Conservation (phyloP, 305 asterid species). For the Withania somnifera region DNA sequence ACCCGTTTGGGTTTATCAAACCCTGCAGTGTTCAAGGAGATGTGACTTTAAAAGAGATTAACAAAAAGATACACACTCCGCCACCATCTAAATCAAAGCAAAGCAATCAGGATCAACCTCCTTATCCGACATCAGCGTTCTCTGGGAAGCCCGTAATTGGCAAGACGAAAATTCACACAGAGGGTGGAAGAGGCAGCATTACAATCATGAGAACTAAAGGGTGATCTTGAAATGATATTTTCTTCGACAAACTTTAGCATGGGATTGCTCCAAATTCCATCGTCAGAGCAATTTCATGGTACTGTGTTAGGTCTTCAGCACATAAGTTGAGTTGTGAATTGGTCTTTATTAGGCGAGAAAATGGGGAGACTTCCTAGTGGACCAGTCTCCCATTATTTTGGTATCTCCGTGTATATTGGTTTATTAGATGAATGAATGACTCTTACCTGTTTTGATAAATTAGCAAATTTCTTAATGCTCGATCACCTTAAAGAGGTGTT, state of each 20-base stretch:
- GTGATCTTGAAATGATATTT: background rate
- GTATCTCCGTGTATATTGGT: background rate
- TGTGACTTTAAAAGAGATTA: conserved; percentile 25
- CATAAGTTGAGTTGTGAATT: background rate
- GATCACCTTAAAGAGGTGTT: too few relatives aligned
- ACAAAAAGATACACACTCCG: conserved; percentile 15
- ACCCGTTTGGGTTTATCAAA: conserved; percentile 23
- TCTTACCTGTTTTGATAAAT: background rate
- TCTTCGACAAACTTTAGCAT: background rate
- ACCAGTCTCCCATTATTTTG: background rate
- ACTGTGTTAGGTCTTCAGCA: background rate
- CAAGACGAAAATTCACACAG: conserved; percentile 19
- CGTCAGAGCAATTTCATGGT: background rate
- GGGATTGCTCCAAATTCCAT: background rate
- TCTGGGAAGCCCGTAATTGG: conserved; percentile 29
- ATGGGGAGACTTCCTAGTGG: background rate
- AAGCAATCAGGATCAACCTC: conserved; percentile 1
- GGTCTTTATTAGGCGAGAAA: background rate
- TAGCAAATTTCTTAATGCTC: background rate
- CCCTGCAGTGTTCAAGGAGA: conserved; percentile 25
- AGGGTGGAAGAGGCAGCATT: conserved; percentile 27
- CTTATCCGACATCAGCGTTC: conserved; percentile 27
- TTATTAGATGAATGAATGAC: background rate
- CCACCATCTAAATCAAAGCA: conserved; percentile 7
- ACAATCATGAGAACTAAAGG: conserved; percentile 34